These are phyloP conservation scores for Triticum urartu DNA, from an alignment of 176 grass and related monocot genomes.

Conservation along the genomic window DNA sequence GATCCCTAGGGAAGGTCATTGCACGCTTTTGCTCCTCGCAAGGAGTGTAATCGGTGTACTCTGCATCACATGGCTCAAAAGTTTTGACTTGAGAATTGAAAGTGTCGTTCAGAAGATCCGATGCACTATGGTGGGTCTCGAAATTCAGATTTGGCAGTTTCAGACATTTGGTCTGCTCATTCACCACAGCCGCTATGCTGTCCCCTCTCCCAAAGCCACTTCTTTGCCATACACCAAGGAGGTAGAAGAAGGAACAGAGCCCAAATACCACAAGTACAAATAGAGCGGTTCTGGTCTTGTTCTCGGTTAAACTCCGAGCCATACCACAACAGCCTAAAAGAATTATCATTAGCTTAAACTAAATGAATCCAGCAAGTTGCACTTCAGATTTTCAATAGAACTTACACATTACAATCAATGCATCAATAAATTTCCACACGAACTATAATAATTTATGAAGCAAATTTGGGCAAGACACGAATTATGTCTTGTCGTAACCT, in stretches of 20 bases:
- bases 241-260: slow-evolving; percentile 75
- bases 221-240: slow-evolving; percentile 68
- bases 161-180: slow-evolving; percentile 63
- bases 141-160: slow-evolving; percentile 57
- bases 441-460: slow-evolving; percentile 8
- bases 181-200: slow-evolving; percentile 55
- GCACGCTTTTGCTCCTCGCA: slow-evolving; percentile 76
- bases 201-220: slow-evolving; percentile 75
- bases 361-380: background rate
- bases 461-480: background rate
- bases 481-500: background rate
- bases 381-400: slow-evolving; percentile 3
- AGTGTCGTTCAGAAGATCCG: slow-evolving; percentile 32
- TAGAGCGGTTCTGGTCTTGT: slow-evolving; percentile 53
- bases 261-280: slow-evolving; percentile 51
- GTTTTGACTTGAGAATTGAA: slow-evolving; percentile 25
- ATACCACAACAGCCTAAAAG: slow-evolving; percentile 40
- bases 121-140: slow-evolving; percentile 67
- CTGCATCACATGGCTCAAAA: slow-evolving; percentile 59
- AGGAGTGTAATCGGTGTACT: slow-evolving; percentile 87
- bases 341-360: background rate
- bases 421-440: background rate
- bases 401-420: background rate
- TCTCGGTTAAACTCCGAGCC: slow-evolving; percentile 57
- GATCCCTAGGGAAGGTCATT: slow-evolving; percentile 67